Conservation (phyloP, 306 rosid genomes). For the Aeschynomene evenia region DNA sequence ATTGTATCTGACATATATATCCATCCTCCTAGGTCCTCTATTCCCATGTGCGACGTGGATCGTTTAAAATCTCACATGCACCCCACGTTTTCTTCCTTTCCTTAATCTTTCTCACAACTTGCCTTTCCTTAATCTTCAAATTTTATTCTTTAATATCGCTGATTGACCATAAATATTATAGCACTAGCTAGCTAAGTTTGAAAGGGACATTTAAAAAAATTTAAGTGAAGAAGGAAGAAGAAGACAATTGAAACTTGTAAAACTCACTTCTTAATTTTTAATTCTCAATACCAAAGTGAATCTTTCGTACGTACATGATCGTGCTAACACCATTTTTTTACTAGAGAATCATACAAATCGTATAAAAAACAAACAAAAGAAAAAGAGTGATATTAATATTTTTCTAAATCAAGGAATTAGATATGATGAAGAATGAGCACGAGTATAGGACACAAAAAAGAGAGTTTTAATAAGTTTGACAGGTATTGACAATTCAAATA, state of each 20-base stretch:
- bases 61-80: conserved; percentile 8
- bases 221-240: neutral
- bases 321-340: neutral
- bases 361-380: neutral
- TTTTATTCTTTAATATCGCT: neutral
- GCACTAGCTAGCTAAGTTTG: neutral
- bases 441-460: too few relatives aligned
- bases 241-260: neutral
- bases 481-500: too few relatives aligned
- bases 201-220: neutral
- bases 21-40: conserved; percentile 23
- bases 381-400: neutral
- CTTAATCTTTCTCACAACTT: neutral
- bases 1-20: conserved; percentile 31
- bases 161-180: neutral
- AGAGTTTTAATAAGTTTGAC: too few relatives aligned
- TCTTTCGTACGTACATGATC: neutral
- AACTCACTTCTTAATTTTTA: neutral
- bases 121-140: too few relatives aligned
- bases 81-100: neutral
- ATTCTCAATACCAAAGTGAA: neutral
- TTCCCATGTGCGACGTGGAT: conserved; percentile 29
- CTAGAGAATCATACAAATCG: neutral
- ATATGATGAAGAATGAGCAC: too few relatives aligned
- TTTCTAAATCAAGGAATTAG: neutral